Conservation (phyloP, 768 basidiomycete genomes). For the Holtermannia corniformis region DNA sequence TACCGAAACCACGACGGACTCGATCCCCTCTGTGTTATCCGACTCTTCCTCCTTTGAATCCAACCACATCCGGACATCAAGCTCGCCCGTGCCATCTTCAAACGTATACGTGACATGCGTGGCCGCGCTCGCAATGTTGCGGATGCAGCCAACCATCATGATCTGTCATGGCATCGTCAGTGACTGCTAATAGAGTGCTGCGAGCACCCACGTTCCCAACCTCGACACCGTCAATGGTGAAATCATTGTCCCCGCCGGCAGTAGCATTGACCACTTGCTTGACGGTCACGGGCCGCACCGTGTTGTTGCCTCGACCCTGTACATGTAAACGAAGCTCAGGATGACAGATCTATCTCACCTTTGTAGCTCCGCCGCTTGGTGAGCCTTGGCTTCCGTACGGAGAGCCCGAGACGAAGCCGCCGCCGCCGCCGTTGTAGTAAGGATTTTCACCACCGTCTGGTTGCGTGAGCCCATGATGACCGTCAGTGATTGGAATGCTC, state of each 20-base stretch:
- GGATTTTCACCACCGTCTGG: not conserved
- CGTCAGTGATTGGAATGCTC: not conserved
- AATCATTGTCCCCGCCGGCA: constrained; percentile 87
- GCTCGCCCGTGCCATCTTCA: constrained; percentile 65
- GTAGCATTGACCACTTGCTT: constrained; percentile 63
- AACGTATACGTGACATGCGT: constrained; percentile 73
- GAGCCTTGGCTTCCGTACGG: constrained; percentile 1
- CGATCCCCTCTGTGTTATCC: constrained; percentile 36
- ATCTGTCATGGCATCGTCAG: constrained; percentile 47
- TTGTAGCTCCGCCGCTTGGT: not conserved
- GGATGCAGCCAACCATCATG: constrained; percentile 63
- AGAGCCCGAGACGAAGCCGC: not conserved
- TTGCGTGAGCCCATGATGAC: not conserved
- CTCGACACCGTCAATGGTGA: constrained; percentile 69
- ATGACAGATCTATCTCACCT: not conserved
- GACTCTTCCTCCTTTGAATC: constrained; percentile 57
- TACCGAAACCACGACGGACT: constrained; percentile 23
- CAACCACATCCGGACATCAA: constrained; percentile 53
- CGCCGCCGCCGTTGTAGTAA: constrained; percentile 3
- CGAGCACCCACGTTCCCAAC: constrained; percentile 60
- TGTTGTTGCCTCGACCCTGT: constrained; percentile 25
- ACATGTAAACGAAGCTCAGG: not conserved
- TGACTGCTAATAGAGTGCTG: not conserved
- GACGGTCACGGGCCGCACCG: constrained; percentile 65
- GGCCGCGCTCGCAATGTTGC: constrained; percentile 56